Evolutionary conservation across 805 yeast genomes (phyloP), one percentile per base, ranked within the genome.

Genomic region (Starmerella bombicola): DNA sequence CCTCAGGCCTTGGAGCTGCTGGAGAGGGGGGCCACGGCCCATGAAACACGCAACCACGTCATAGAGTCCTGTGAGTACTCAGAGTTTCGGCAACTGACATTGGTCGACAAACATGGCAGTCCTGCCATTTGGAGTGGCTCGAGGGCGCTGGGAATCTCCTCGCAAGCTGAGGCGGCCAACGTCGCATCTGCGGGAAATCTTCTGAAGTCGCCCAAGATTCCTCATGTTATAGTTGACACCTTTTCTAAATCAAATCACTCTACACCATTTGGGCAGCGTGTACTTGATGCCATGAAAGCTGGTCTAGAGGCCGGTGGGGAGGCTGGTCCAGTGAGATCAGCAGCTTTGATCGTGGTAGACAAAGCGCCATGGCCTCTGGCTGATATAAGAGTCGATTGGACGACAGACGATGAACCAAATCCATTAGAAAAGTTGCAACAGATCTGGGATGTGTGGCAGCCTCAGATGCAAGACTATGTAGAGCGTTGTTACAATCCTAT

Each of bases 261-360:
- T n/a, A 22, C 12, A 9, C 42, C 38, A 23, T 38, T 47, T 3
- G 50, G 46, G 20, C 33, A 33, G 31, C 46, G 46, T 15, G 48
- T 44, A 2, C 21, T 47, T 24, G 29, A 25, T 6, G 48, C 50
- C 10, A 41, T 47, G 50, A 29, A 44, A 31, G 50, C 50, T 5
- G 50, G 50, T 16, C 38, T 47, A 13, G 29, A 30, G 17, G 50
- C 48, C 22, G 50, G 50, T 8, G 50, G 50, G 10, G 50, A 47
- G 35, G 50, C 50, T 4, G 50, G 50, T 4, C 48, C 46, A 8
- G 50, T 47, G 16, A 35, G 37, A 16, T 44, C 48, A n/a, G 50
- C 50, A 1, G 46, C 39, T 3, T 38, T 47, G 3, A 12, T 40
- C 3, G 34, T 47, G 13, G 48, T 43, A 9, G 48, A 44, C 24